Percentiles rank a stretch among this genome's conserved stretches.
These are phyloP conservation scores for Nissolia schottii DNA, from an alignment of 306 rosid genomes.

Conservation along the genomic window DNA sequence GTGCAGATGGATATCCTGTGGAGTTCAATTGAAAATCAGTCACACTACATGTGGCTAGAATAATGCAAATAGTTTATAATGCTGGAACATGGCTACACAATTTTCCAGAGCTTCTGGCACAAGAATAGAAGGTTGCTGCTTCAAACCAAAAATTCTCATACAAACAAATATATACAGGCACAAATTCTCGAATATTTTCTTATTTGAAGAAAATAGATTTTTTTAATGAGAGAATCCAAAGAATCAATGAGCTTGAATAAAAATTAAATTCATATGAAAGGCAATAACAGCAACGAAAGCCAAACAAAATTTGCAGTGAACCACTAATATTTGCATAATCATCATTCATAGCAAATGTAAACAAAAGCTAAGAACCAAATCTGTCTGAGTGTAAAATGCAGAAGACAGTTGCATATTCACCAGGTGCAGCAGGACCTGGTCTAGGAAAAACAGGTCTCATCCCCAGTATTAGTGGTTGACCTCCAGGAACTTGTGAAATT, in stretches of 20 bases:
- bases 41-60: conserved; percentile 1
- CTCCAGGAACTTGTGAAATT: conserved; percentile 43
- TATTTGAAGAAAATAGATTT: background rate
- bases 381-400: background rate
- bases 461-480: conserved; percentile 60
- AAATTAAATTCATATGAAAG: background rate
- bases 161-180: background rate
- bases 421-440: conserved; percentile 71
- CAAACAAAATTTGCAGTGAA: background rate
- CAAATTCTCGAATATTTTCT: background rate
- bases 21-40: conserved; percentile 1
- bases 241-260: too few species aligned
- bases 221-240: background rate
- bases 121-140: background rate
- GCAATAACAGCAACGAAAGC: background rate
- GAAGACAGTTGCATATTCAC: conserved; percentile 31
- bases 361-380: background rate
- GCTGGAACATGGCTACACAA: conserved; percentile 5
- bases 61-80: background rate
- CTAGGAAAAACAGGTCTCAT: conserved; percentile 85
- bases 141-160: too few species aligned
- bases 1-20: conserved; percentile 36
- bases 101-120: background rate
- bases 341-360: background rate
- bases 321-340: background rate